Conservation (phyloP, 805 yeast species). For the Yamadazyma phyllophila region DNA sequence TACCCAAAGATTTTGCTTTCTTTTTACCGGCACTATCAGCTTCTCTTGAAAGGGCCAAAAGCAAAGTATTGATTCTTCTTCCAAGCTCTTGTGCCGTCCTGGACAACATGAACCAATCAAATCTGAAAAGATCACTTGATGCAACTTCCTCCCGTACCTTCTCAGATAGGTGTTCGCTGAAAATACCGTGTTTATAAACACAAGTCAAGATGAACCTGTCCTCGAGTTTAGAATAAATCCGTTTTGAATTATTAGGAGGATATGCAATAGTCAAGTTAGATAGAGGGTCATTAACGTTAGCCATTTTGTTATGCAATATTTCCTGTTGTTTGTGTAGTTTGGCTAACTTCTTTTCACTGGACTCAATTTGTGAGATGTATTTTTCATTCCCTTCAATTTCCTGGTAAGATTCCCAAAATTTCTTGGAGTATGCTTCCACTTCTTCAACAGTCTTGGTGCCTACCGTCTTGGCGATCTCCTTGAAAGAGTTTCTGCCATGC, state of each 20-base stretch:
- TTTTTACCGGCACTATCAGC: constrained; percentile 45
- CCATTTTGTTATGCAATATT: constrained; percentile 52
- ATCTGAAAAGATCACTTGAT: constrained; percentile 58
- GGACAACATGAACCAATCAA: constrained; percentile 72
- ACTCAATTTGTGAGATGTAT: constrained; percentile 67
- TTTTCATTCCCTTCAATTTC: constrained; percentile 71
- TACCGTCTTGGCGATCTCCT: constrained; percentile 51
- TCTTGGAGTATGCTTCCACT: constrained; percentile 54
- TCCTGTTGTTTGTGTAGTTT: constrained; percentile 54
- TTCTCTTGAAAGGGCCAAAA: constrained; percentile 69
- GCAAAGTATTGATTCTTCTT: constrained; percentile 64
- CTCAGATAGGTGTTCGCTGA: constrained; percentile 58
- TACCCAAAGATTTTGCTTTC: constrained; percentile 26
- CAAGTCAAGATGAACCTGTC: constrained; percentile 64
- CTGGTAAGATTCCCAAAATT: constrained; percentile 60
- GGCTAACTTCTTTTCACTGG: constrained; percentile 66
- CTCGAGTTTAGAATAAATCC: constrained; percentile 66
- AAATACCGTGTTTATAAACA: constrained; percentile 64
- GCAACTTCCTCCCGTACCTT: constrained; percentile 63
- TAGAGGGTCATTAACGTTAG: constrained; percentile 55
- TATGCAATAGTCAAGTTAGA: constrained; percentile 64
- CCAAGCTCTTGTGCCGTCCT: constrained; percentile 71
- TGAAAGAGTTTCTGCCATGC: constrained; percentile 55
- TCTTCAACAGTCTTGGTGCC: constrained; percentile 59
- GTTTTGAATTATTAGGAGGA: constrained; percentile 80